A percentile compares a stretch with the other conserved stretches of the same genome.
Evolutionary conservation across 306 rosid genomes (phyloP).

Genomic region (Lotus japonicus): DNA sequence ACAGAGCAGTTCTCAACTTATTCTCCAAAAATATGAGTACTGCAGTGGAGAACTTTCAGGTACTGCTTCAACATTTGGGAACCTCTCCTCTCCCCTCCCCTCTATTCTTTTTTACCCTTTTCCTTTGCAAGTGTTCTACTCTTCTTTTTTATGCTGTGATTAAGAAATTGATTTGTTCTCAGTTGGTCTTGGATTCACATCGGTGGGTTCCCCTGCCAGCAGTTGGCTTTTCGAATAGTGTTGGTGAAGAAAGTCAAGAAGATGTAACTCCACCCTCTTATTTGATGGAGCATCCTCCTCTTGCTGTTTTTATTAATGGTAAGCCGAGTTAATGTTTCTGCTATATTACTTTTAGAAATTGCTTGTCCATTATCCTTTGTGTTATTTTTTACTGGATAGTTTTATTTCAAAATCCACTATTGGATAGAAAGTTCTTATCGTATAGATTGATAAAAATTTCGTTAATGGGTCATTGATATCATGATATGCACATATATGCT

Average conservation of each 20-base stretch:
- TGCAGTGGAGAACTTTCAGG: constrained; percentile 97
- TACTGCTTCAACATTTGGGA: constrained; percentile 25
- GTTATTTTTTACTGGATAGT: background rate
- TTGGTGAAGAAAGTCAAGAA: constrained; percentile 74
- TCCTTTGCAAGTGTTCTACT: constrained; percentile 6
- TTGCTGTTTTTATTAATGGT: constrained; percentile 98
- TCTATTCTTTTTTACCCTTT: constrained; percentile 16
- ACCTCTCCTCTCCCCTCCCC: constrained; percentile 12
- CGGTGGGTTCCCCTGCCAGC: constrained; percentile 98
- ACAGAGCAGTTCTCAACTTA: constrained; percentile 88
- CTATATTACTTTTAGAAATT: constrained; percentile 8
- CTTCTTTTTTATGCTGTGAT: background rate
- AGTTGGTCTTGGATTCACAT: constrained; percentile 97
- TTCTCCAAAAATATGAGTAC: constrained; percentile 86
- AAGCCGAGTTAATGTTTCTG: constrained; percentile 23
- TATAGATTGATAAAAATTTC: no score
- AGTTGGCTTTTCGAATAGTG: constrained; percentile 63
- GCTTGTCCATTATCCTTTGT: constrained; percentile 3
- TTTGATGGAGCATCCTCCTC: constrained; percentile 99
- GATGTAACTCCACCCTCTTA: constrained; percentile 85
- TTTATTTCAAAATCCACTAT: no score
- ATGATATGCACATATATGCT: no score
- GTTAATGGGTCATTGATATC: no score
- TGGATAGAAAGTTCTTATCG: no score
- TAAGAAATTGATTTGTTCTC: constrained; percentile 22